Conservation (phyloP, 2,329 filamentous ascomycete genomes). For the Xylaria sp. region DNA sequence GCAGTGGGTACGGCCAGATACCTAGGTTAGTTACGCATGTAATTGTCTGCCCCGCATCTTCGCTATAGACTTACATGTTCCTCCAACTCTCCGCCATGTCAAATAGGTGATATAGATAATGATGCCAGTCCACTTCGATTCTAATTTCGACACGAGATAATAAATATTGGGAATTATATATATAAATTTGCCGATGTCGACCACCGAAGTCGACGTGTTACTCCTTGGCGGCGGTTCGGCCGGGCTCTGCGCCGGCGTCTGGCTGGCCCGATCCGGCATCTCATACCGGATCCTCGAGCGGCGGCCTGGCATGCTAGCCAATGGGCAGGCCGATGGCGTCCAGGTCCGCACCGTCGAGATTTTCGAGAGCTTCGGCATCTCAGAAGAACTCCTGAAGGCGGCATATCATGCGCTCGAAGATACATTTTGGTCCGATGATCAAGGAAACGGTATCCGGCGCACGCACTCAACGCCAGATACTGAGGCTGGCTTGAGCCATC, state of each 20-base stretch:
- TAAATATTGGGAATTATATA: background rate
- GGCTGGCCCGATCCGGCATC: slow-evolving; percentile 69
- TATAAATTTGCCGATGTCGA: slow-evolving; percentile 4
- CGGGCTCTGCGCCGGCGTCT: slow-evolving; percentile 69
- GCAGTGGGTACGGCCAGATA: slow-evolving; percentile 2
- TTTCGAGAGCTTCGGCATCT: slow-evolving; percentile 68
- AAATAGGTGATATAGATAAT: background rate
- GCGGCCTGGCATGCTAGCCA: slow-evolving; percentile 62
- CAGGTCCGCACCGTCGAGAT: slow-evolving; percentile 71
- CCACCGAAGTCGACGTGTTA: slow-evolving; percentile 59
- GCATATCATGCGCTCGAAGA: slow-evolving; percentile 69
- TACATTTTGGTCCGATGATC: slow-evolving; percentile 62
- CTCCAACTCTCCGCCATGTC: background rate
- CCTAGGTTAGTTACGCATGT: background rate
- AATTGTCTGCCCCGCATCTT: slow-evolving; percentile 10
- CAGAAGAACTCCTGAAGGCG: slow-evolving; percentile 65
- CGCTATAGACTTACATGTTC: background rate
- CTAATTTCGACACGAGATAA: background rate
- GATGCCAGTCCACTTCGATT: background rate
- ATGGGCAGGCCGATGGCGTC: slow-evolving; percentile 73
- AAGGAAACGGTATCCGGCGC: slow-evolving; percentile 54
- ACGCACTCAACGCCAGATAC: slow-evolving; percentile 64
- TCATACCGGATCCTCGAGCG: slow-evolving; percentile 68
- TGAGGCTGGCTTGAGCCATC: slow-evolving; percentile 62
- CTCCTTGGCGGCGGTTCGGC: slow-evolving; percentile 72